A percentile compares a stretch with the other conserved stretches of the same genome.
phyloP scores from a whole-genome alignment of 1,139 yeast genomes.

The Lodderomyces elongisporus region DNA sequence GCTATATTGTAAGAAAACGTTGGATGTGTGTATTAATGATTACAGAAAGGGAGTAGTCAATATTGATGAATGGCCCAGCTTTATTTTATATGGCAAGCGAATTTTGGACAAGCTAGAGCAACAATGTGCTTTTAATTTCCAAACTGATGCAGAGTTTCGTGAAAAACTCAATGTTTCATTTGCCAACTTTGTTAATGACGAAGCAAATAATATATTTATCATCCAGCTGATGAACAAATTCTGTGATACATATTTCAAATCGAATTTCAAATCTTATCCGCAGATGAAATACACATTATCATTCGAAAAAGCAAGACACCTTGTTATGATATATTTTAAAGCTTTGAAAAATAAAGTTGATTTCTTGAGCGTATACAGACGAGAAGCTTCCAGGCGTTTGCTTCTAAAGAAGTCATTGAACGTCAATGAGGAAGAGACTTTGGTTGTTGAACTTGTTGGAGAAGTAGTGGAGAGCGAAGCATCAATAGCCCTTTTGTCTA shows the following conservation, averaged over 20 bases:
- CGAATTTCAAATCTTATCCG: slow-evolving; percentile 7
- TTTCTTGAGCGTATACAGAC: slow-evolving; percentile 28
- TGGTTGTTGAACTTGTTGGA: slow-evolving; percentile 22
- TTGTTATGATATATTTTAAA: slow-evolving; percentile 27
- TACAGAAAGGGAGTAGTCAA: not conserved
- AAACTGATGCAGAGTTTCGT: slow-evolving; percentile 18
- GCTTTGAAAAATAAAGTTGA: slow-evolving; percentile 32
- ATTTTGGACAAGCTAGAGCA: not conserved
- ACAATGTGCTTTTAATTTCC: not conserved
- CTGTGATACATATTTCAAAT: slow-evolving; percentile 30
- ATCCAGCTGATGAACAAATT: slow-evolving; percentile 28
- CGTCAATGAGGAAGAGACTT: slow-evolving; percentile 20
- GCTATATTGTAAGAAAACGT: not conserved
- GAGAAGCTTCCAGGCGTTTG: slow-evolving; percentile 35
- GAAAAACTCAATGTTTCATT: slow-evolving; percentile 15
- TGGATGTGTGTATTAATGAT: not conserved
- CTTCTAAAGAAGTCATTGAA: slow-evolving; percentile 22
- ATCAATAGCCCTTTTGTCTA: slow-evolving; percentile 23
- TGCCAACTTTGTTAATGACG: not conserved
- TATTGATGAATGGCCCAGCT: not conserved
- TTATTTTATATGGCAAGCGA: not conserved
- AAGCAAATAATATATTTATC: slow-evolving; percentile 8
- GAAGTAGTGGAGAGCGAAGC: slow-evolving; percentile 34
- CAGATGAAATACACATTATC: not conserved
- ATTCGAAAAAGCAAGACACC: slow-evolving; percentile 13